A percentile compares a stretch with the other conserved stretches of the same genome.
Evolutionary conservation across 345 rosid genomes (phyloP).

Genomic region (Camelina neglecta): DNA sequence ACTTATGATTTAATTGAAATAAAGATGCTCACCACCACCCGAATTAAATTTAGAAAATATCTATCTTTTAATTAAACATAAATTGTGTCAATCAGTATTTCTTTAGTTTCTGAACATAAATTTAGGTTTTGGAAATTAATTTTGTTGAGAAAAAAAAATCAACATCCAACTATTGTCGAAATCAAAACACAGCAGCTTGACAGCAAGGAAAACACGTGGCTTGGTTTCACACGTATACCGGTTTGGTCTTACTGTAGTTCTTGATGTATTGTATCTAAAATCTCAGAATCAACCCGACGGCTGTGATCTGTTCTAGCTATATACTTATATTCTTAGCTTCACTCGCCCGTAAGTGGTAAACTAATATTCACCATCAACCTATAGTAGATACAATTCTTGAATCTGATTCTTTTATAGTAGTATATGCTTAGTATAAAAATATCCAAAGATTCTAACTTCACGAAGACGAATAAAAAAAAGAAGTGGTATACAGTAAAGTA

Average conservation of each 20-base stretch:
- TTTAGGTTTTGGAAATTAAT: neutral
- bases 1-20: conserved; percentile 2
- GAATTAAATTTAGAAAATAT: conserved; percentile 10
- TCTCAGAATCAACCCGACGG: conserved; percentile 35
- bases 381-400: conserved; percentile 33
- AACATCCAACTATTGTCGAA: conserved; percentile 46
- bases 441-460: conserved; percentile 30
- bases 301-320: conserved; percentile 9
- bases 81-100: conserved; percentile 18
- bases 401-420: conserved; percentile 27
- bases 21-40: conserved; percentile 30
- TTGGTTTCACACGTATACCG: conserved; percentile 30
- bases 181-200: conserved; percentile 42
- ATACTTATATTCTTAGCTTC: conserved; percentile 38
- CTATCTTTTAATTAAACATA: neutral
- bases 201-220: conserved; percentile 45
- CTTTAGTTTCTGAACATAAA: neutral
- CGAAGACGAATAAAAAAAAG: conserved; percentile 21
- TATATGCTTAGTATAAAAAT: neutral
- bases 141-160: neutral
- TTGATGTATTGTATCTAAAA: conserved; percentile 17
- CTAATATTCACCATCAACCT: conserved; percentile 8
- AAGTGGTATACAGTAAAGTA: neutral
- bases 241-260: conserved; percentile 32
- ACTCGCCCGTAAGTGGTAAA: conserved; percentile 26